A percentile compares a stretch with the other conserved stretches of the same genome.
Conservation (phyloP, 2,329 filamentous ascomycete species). For the Penicillium sp. region DNA sequence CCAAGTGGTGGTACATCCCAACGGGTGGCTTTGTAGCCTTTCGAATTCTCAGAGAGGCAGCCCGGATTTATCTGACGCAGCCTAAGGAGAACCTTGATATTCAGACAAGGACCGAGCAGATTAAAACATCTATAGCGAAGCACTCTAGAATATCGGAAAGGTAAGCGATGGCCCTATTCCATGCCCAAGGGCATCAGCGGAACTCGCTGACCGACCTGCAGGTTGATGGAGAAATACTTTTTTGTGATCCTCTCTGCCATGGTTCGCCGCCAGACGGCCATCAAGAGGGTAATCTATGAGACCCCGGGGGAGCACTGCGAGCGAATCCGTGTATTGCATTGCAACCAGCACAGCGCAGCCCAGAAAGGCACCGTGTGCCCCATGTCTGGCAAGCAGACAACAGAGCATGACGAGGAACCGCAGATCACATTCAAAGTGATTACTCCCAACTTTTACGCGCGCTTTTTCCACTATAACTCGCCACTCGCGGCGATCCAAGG, state of each 20-base stretch:
- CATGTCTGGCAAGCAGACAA: neutral
- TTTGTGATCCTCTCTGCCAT: conserved; percentile 2
- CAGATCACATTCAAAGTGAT: conserved; percentile 5
- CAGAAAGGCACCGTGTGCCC: neutral
- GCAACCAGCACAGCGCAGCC: neutral
- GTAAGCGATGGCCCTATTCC: neutral
- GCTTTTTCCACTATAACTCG: conserved; percentile 7
- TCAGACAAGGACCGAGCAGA: conserved; percentile 7
- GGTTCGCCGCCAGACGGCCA: conserved; percentile 5
- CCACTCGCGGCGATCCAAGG: conserved; percentile 3
- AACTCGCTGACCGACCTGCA: neutral
- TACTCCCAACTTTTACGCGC: conserved; percentile 4
- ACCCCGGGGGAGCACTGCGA: conserved; percentile 8
- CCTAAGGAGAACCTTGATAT: conserved; percentile 3
- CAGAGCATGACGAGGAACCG: neutral
- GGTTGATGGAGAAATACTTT: conserved; percentile 4
- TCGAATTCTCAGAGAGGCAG: conserved; percentile 6
- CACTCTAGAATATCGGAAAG: conserved; percentile 6
- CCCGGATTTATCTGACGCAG: conserved; percentile 7
- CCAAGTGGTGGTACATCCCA: conserved; percentile 8
- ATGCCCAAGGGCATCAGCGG: neutral
- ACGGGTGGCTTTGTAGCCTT: conserved; percentile 5
- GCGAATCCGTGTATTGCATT: conserved; percentile 5
- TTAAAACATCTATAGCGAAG: conserved; percentile 6
- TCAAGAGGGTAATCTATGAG: conserved; percentile 5